Evolutionary conservation across 129 eudicot genomes (phyloP).

Genomic region (Helichrysum umbraculigerum): DNA sequence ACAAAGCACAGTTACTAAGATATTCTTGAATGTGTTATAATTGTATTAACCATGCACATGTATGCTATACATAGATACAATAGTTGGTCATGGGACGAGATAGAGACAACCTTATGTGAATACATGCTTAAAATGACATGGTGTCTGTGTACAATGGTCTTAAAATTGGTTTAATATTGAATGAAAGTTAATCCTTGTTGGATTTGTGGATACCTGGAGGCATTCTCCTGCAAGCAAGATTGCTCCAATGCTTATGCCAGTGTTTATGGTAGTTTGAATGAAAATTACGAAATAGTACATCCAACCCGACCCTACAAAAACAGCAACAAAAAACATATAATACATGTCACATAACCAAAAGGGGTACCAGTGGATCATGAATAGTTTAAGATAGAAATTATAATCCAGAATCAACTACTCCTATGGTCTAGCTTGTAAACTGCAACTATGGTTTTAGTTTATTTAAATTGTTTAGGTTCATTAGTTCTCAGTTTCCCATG

Average conservation of each 20-base stretch:
- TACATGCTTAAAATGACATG: neutral
- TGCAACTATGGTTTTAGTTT: neutral
- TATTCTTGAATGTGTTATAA: too few species aligned
- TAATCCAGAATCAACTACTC: neutral
- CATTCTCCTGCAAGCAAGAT: constrained; percentile 11
- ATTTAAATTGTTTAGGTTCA: neutral
- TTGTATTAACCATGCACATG: too few species aligned
- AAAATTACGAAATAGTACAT: constrained; percentile 6
- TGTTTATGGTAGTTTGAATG: neutral
- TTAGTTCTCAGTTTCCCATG: too few species aligned
- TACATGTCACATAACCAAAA: neutral
- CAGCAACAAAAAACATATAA: neutral
- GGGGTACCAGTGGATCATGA: neutral
- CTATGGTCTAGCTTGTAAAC: too few species aligned
- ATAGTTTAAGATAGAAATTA: neutral
- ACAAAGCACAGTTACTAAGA: too few species aligned
- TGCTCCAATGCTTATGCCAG: constrained; percentile 9
- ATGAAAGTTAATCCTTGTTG: neutral
- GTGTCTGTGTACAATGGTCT: neutral
- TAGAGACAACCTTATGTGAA: neutral
- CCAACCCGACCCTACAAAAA: neutral
- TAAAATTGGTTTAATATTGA: neutral
- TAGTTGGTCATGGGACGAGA: too few species aligned
- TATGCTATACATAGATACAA: too few species aligned
- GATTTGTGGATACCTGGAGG: neutral